These are phyloP conservation scores for Flagelloscypha sp. DNA, from an alignment of 768 basidiomycete species.

Conservation along the genomic window DNA sequence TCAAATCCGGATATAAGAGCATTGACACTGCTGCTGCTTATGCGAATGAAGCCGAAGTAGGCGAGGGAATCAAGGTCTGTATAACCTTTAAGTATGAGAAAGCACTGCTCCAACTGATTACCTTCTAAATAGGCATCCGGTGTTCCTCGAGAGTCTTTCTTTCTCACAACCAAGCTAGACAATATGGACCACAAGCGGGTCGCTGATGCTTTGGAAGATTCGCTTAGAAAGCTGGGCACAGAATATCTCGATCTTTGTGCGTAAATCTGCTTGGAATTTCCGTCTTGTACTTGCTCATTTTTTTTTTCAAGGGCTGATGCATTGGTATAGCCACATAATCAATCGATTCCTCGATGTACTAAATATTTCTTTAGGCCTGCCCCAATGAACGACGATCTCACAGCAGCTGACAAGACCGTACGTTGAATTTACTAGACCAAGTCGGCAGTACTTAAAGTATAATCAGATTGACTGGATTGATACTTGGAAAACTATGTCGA, in stretches of 20 bases:
- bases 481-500: constrained; percentile 76
- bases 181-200: constrained; percentile 54
- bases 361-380: too few species aligned
- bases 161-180: constrained; percentile 71
- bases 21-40: constrained; percentile 68
- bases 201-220: constrained; percentile 54
- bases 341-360: too few species aligned
- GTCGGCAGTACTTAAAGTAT: not conserved
- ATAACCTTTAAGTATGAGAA: too few species aligned
- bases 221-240: constrained; percentile 61
- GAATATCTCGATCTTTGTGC: constrained; percentile 75
- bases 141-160: constrained; percentile 63
- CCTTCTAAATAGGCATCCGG: constrained; percentile 61
- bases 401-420: constrained; percentile 42
- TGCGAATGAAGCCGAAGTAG: constrained; percentile 74
- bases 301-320: too few species aligned
- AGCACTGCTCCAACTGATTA: too few species aligned
- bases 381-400: constrained; percentile 51
- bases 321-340: too few species aligned
- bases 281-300: not conserved
- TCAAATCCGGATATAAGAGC: constrained; percentile 67
- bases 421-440: constrained; percentile 5
- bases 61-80: constrained; percentile 68
- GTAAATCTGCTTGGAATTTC: constrained; percentile 16
- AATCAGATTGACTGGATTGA: constrained; percentile 54